Evolutionary conservation across 2,329 filamentous ascomycete species (phyloP), one percentile per base, ranked within the genome.

Genomic region (Trichoderma citrinoviride): DNA sequence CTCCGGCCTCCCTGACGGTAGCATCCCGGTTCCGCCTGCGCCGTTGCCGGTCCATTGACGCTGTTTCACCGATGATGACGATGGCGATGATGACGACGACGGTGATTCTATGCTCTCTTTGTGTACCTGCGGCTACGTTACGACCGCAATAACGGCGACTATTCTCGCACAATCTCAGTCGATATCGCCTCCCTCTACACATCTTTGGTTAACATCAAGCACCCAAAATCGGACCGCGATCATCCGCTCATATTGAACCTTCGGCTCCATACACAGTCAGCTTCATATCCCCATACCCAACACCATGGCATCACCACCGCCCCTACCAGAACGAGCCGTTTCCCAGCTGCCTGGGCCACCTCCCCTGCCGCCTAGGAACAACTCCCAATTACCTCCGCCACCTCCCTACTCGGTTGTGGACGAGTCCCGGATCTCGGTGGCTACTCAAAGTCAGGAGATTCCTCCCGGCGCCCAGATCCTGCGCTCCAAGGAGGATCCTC

Each of bases 401-500:
- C 63, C 63, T 15, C 64, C 64, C 19, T 66, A 66, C 44, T 64
- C 60, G 3, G 37, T 41, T 7, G 47, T 61, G 19, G 58, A 52
- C 6, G 43, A 63, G 8, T 47, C 58, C 4, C 43, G 56, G 14
- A 25, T 12, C 43, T 44, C 44, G 10, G 14, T 21, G 7, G 21
- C 46, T 12, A 44, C 27, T 52, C 27, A 21, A 5, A 25, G 17
- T 3, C 19, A 49, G 17, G 41, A 46, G 27, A 56, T 37, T 7
- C 43, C 52, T 5, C 7, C 10, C n/a, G 41, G 41, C 7, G 46
- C 58, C n/a, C 21, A 37, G 15, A 47, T 65, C 40, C 37, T 61
- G 15, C 29, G 53, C 43, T 66, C 47, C 6, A 44, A 33, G 17
- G 65, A 70, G 17, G 83, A 85, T 57, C 81, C 82, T 29, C 79